Base-by-base conservation (phyloP, 306 rosid species). In the Betula pendula region DNA sequence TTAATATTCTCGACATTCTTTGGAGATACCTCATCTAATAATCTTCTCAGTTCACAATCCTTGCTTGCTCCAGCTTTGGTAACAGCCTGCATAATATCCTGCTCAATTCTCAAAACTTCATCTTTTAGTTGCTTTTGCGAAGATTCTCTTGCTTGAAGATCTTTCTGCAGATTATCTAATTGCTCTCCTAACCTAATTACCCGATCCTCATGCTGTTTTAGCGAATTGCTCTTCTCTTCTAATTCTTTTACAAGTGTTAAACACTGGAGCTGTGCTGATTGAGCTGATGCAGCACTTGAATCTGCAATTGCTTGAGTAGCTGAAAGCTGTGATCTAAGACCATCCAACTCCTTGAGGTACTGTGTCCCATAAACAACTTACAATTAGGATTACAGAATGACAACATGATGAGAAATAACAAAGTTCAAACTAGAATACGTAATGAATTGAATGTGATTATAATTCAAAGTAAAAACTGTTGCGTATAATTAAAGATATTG, bases 91-190 rank as follows among this genome's bases (percentile, higher is more conserved):
- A 78, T 88, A 29, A 96, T 96, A 60, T 96, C 98, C 2, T 76
- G 87, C 81, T 96, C 99, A 52, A 93, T 71, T 84, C 98, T 92
- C 72, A 86, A 42, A 82, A 96, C 90, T 49, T 93, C 96, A 45
- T 91, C 98, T 82, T 84, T 93, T 82, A 93, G 89, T 83, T 96
- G 97, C 80, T 89, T 90, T 79, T 96, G 99, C 8, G 98, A 93
- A 80, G 84, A 91, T 79, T 96, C 99, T 79, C 98, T 90, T 20
- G 93, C 87, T 73, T 85, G 86, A 79, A 92, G 93, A 77, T 93
- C 94, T 81, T 87, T 96, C 75, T 87, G 99, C 69, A 96, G 91
- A 59, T 66, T 85, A 45, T 93, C 98, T 16, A 96, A 80, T 80
- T 92, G 97, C 84, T 87, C 93, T n/a, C 93, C 96, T 24, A 96